phyloP scores from a whole-genome alignment of 805 yeast species.

The Starmera pachycereana region DNA sequence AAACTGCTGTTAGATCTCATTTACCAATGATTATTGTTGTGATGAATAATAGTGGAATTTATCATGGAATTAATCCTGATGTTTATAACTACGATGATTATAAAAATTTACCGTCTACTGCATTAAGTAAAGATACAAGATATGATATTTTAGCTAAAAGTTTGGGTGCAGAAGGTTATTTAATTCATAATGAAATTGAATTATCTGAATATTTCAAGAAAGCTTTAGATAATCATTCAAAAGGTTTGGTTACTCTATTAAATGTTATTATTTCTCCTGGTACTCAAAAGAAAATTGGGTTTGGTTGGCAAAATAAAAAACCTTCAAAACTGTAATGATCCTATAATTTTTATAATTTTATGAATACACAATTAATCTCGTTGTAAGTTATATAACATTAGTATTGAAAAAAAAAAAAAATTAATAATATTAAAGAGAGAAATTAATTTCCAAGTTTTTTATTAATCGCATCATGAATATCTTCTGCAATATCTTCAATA shows the following conservation, averaged over 20 bases:
- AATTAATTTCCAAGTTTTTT: background rate
- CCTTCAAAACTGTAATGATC: slow-evolving; percentile 3
- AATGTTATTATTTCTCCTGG: slow-evolving; percentile 59
- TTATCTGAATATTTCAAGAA: slow-evolving; percentile 23
- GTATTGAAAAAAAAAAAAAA: background rate
- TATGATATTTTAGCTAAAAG: slow-evolving; percentile 47
- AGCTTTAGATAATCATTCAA: slow-evolving; percentile 23
- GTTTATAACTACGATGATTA: slow-evolving; percentile 15
- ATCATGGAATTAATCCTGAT: slow-evolving; percentile 43
- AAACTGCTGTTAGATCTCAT: slow-evolving; percentile 47
- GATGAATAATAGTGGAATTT: slow-evolving; percentile 69
- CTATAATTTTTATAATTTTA: background rate
- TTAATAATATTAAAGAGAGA: too few species aligned
- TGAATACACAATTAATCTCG: background rate
- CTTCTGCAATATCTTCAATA: slow-evolving; percentile 5
- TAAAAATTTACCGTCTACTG: slow-evolving; percentile 43
- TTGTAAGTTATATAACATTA: background rate
- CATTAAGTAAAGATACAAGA: slow-evolving; percentile 42
- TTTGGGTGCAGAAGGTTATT: slow-evolving; percentile 46
- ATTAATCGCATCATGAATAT: slow-evolving; percentile 8
- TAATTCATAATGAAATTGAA: slow-evolving; percentile 31
- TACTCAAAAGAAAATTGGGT: slow-evolving; percentile 39
- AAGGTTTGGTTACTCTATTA: slow-evolving; percentile 33
- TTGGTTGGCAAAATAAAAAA: slow-evolving; percentile 61
- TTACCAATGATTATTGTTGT: slow-evolving; percentile 48